These are phyloP conservation scores for Backusella australiensis DNA, from an alignment of 192 early-diverging fungal genomes.

Conservation along the genomic window DNA sequence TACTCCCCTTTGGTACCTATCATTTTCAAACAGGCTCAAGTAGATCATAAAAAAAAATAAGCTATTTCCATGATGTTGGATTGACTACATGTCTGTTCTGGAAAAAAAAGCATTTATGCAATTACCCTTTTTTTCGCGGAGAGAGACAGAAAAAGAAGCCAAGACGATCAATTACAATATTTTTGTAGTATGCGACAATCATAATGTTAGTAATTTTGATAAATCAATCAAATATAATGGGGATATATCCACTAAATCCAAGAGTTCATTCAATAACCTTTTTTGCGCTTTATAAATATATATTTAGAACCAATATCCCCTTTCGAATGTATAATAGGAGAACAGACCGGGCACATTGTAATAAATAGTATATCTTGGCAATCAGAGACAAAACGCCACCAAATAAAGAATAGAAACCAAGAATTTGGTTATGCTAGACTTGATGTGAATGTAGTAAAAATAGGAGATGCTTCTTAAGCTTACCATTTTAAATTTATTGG, in stretches of 20 bases:
- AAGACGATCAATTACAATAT: not conserved
- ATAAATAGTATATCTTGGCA: not conserved
- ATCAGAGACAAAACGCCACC: not conserved
- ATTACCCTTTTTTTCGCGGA: not conserved
- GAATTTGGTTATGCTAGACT: no score
- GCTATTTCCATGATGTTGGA: not conserved
- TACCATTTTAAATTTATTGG: no score
- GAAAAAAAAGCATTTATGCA: not conserved
- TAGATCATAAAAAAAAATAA: not conserved
- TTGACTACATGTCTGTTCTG: not conserved
- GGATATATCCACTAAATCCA: no score
- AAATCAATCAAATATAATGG: not conserved
- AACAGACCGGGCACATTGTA: not conserved
- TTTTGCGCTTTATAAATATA: not conserved
- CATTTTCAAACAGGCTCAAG: not conserved
- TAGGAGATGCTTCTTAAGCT: no score
- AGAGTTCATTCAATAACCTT: not conserved
- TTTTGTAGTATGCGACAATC: no score
- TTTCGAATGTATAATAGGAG: not conserved
- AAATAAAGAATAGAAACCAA: no score
- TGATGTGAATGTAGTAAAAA: no score
- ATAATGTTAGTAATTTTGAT: not conserved
- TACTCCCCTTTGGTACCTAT: not conserved
- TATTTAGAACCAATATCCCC: not conserved
- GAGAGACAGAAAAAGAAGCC: not conserved